Conservation (phyloP, 108 stramenopile genomes). For the Cyclotella baltica region DNA sequence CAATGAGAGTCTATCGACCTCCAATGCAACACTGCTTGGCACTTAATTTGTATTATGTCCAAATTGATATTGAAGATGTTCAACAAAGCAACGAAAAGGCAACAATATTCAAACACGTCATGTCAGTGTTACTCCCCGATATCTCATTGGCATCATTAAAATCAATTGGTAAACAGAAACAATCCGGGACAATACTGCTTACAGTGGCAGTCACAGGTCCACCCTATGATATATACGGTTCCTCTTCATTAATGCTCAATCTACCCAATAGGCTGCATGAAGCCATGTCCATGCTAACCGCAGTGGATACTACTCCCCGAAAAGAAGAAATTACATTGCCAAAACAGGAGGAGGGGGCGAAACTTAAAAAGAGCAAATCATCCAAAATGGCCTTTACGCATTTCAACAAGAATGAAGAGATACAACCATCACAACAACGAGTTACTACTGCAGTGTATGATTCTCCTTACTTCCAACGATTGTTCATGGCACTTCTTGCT, state of each 20-base stretch:
- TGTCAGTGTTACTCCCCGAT: slow-evolving; percentile 13
- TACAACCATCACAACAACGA: background rate
- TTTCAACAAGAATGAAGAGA: background rate
- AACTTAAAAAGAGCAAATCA: slow-evolving; percentile 10
- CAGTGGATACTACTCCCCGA: slow-evolving; percentile 30
- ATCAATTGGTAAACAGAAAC: slow-evolving; percentile 3
- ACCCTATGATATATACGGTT: slow-evolving; percentile 47
- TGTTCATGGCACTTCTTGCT: slow-evolving; percentile 47
- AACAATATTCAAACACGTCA: background rate
- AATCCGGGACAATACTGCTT: slow-evolving; percentile 27
- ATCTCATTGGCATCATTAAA: background rate
- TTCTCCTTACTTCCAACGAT: slow-evolving; percentile 38
- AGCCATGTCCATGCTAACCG: slow-evolving; percentile 17
- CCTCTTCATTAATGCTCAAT: slow-evolving; percentile 27
- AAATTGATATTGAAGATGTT: slow-evolving; percentile 31
- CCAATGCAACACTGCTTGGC: slow-evolving; percentile 26
- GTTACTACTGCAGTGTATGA: slow-evolving; percentile 12
- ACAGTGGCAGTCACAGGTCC: slow-evolving; percentile 44
- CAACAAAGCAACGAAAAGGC: background rate
- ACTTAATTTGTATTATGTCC: slow-evolving; percentile 44
- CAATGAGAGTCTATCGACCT: slow-evolving; percentile 29
- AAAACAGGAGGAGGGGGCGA: background rate
- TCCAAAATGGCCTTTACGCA: background rate
- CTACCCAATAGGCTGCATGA: slow-evolving; percentile 35
- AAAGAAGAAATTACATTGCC: background rate